These are phyloP conservation scores for Podospora pseudopauciseta DNA, from an alignment of 495 filamentous ascomycete species.

Conservation along the genomic window DNA sequence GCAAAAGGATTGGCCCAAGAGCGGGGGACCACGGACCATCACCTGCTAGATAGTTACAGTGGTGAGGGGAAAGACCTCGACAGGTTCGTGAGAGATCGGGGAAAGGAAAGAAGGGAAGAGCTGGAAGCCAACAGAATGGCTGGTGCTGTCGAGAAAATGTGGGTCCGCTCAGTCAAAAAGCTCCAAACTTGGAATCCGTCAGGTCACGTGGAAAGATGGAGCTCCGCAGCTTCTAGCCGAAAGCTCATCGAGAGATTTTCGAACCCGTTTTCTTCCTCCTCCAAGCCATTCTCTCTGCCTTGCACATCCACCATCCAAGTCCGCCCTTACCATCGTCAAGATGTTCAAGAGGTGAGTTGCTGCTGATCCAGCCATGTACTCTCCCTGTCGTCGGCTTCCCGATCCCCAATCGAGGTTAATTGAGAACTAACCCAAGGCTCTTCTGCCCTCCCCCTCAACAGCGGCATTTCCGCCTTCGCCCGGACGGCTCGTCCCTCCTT, in stretches of 20 bases:
- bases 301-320: conserved; percentile 39
- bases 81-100: neutral
- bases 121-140: neutral
- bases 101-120: neutral
- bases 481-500: conserved; percentile 71
- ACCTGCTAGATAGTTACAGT: too few relatives aligned
- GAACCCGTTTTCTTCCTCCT: conserved; percentile 37
- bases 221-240: conserved; percentile 39
- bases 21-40: neutral
- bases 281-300: conserved; percentile 34
- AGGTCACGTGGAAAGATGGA: conserved; percentile 32
- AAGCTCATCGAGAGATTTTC: conserved; percentile 41
- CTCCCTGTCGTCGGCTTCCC: conserved; percentile 17
- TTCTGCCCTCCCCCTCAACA: conserved; percentile 39
- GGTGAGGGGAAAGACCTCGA: conserved; percentile 10
- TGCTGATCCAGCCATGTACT: conserved; percentile 6
- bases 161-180: neutral
- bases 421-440: conserved; percentile 38
- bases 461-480: conserved; percentile 78
- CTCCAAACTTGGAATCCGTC: conserved; percentile 4
- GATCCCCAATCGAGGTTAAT: conserved; percentile 43
- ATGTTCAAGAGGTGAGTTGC: conserved; percentile 84
- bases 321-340: conserved; percentile 57
- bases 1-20: neutral
- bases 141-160: neutral